These are phyloP conservation scores for Cutaneotrichosporon cavernicola DNA, from an alignment of 1,284 basidiomycete genomes.

Conservation along the genomic window DNA sequence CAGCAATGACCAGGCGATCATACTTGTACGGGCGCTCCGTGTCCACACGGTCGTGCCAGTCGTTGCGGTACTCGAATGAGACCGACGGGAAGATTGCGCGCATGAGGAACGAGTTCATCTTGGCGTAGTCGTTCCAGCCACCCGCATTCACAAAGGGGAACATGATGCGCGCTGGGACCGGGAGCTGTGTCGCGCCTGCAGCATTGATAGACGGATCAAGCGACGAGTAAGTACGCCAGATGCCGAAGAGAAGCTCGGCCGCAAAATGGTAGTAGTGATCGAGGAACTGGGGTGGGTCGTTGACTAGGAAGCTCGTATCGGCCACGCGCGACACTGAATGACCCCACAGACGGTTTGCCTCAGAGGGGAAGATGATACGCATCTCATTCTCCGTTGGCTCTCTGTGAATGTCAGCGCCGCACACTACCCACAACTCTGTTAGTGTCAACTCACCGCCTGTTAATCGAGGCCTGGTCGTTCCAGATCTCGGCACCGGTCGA, in stretches of 20 bases:
- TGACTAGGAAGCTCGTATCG: slow-evolving; percentile 59
- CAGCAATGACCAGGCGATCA: slow-evolving; percentile 75
- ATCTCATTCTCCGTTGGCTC: slow-evolving; percentile 74
- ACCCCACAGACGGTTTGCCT: slow-evolving; percentile 70
- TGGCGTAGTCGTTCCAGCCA: slow-evolving; percentile 82
- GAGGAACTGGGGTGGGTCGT: slow-evolving; percentile 80
- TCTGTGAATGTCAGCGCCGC: slow-evolving; percentile 22
- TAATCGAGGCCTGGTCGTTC: slow-evolving; percentile 54
- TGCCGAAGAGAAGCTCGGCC: slow-evolving; percentile 81
- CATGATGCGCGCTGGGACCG: slow-evolving; percentile 68
- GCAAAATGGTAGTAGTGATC: slow-evolving; percentile 62
- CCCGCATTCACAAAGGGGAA: slow-evolving; percentile 69
- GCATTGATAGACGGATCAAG: slow-evolving; percentile 68
- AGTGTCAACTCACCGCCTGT: slow-evolving; percentile 39
- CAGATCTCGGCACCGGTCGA: slow-evolving; percentile 54
- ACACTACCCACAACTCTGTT: not conserved
- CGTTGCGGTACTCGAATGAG: slow-evolving; percentile 60
- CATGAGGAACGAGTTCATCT: slow-evolving; percentile 65
- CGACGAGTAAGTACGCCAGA: slow-evolving; percentile 82
- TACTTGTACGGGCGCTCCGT: slow-evolving; percentile 71
- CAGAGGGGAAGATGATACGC: slow-evolving; percentile 66
- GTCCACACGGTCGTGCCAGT: slow-evolving; percentile 60
- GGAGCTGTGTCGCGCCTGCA: slow-evolving; percentile 63
- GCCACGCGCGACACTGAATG: slow-evolving; percentile 47
- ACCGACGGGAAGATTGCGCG: slow-evolving; percentile 73